Evolutionary conservation across 208 protist genomes (phyloP), one percentile per base, ranked within the genome.

Genomic region (Leishmania martiniquensis): DNA sequence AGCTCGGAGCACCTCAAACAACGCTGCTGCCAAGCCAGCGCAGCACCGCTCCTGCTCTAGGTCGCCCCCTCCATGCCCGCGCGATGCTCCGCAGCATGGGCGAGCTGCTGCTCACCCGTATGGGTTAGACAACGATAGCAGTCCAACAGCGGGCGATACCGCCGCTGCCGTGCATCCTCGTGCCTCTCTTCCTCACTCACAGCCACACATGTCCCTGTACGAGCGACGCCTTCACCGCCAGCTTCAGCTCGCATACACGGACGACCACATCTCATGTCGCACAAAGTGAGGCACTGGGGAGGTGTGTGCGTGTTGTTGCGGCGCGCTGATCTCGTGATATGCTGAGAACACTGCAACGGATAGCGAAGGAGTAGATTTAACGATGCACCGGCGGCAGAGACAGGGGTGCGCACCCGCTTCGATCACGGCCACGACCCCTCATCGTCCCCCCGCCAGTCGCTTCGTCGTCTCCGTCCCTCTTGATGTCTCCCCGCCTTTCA

Each of bases 241-340:
- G 37, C 73, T 83, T 45, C 78, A 83, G 15, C 78, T 60, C 44
- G 78, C 78, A 39, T 78, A 78, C 73, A 32, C 59, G 0, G 29
- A 55, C 15, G 78, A 74, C 47, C 37, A 49, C 39, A 25, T 51
- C 20, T 62, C 45, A 17, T 20, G 42, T 10, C 49, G 34, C 49
- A 32, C 9, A 7, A 60, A 25, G 34, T 7, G 22, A 32, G 42
- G 2, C 7, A 47, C n/a, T 9, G 42, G 42, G 20, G 17, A 67
- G 20, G 65, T 15, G 25, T 32, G 54, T 29, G 54, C 17, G 60
- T 12, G 15, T 4, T n/a, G 37, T 6, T 13, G 20, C 7, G 65
- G 42, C 62, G 37, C 10, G 49, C 65, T 29, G 22, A 29, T 69
- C 10, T 69, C 39, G 65, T 47, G 12, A 10, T 13, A 49, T 69